phyloP scores from a whole-genome alignment of 2,329 filamentous ascomycete genomes.

The Aspergillus versicolor region DNA sequence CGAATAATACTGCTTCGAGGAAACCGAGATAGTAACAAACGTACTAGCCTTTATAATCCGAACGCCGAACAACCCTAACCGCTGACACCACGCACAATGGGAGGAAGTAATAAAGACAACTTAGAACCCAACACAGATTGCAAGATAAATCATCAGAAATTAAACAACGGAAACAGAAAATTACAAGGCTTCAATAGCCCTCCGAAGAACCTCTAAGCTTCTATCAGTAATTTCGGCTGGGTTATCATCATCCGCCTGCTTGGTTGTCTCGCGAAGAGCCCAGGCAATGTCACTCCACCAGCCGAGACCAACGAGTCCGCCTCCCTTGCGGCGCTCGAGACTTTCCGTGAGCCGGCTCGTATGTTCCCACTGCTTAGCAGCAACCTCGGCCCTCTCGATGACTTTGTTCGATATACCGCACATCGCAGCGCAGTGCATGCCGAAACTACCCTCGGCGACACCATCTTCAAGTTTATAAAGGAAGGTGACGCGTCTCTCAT shows the following conservation, averaged over 20 bases:
- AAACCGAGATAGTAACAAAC: background rate
- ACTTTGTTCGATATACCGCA: constrained; percentile 84
- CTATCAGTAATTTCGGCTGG: constrained; percentile 45
- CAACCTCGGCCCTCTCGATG: constrained; percentile 82
- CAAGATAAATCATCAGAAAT: background rate
- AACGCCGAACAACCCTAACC: background rate
- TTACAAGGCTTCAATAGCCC: constrained; percentile 57
- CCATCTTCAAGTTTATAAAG: constrained; percentile 91
- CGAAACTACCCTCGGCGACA: constrained; percentile 93
- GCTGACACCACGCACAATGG: background rate
- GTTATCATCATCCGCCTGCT: constrained; percentile 26
- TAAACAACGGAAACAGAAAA: background rate
- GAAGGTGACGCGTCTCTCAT: constrained; percentile 85
- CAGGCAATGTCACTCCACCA: constrained; percentile 84
- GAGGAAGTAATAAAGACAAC: background rate
- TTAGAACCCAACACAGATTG: background rate
- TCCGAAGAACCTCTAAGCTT: constrained; percentile 57
- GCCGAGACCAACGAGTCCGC: constrained; percentile 79
- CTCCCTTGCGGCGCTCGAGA: constrained; percentile 74
- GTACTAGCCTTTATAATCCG: background rate
- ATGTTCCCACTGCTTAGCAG: constrained; percentile 91
- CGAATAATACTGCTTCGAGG: background rate
- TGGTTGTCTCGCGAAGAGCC: constrained; percentile 60
- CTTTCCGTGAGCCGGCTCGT: constrained; percentile 87
- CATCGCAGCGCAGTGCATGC: constrained; percentile 99